These are phyloP conservation scores for Balakata baccata DNA, from an alignment of 345 rosid species.

Conservation along the genomic window DNA sequence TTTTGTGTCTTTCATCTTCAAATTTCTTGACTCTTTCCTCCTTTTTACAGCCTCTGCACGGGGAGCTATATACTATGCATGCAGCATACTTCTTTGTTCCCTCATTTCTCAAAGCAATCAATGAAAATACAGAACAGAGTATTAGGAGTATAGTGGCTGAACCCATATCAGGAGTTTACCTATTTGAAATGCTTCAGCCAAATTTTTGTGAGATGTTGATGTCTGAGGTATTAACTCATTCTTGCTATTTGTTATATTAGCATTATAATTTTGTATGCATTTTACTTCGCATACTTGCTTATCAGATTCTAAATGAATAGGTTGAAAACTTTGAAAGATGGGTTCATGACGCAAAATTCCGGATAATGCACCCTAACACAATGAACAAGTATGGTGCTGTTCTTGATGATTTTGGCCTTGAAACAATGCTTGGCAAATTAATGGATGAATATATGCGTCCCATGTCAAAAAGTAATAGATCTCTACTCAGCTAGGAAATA, in stretches of 20 bases:
- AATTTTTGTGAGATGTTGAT: slow-evolving; percentile 65
- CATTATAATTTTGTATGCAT: slow-evolving; percentile 19
- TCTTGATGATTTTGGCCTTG: slow-evolving; percentile 92
- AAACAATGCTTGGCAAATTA: slow-evolving; percentile 69
- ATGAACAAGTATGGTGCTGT: slow-evolving; percentile 91
- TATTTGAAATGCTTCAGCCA: slow-evolving; percentile 77
- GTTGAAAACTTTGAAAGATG: slow-evolving; percentile 88
- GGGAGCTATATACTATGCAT: slow-evolving; percentile 55
- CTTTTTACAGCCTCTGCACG: slow-evolving; percentile 53
- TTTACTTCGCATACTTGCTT: slow-evolving; percentile 38
- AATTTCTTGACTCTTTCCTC: background rate
- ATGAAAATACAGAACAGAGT: slow-evolving; percentile 53
- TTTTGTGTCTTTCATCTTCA: background rate
- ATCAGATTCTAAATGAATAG: slow-evolving; percentile 54
- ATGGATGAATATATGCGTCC: slow-evolving; percentile 77
- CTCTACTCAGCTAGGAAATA: background rate
- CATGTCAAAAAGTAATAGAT: slow-evolving; percentile 49
- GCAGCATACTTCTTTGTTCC: slow-evolving; percentile 61
- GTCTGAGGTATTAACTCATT: slow-evolving; percentile 56
- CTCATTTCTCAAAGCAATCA: slow-evolving; percentile 68
- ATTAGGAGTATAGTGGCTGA: slow-evolving; percentile 55
- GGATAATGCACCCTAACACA: slow-evolving; percentile 90
- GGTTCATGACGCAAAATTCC: slow-evolving; percentile 60
- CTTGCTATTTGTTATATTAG: slow-evolving; percentile 4
- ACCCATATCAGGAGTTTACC: slow-evolving; percentile 59